A percentile compares a stretch with the other conserved stretches of the same genome.
These are phyloP conservation scores for Nicotiana obtusifolia DNA, from an alignment of 257 asterid species.

Conservation along the genomic window DNA sequence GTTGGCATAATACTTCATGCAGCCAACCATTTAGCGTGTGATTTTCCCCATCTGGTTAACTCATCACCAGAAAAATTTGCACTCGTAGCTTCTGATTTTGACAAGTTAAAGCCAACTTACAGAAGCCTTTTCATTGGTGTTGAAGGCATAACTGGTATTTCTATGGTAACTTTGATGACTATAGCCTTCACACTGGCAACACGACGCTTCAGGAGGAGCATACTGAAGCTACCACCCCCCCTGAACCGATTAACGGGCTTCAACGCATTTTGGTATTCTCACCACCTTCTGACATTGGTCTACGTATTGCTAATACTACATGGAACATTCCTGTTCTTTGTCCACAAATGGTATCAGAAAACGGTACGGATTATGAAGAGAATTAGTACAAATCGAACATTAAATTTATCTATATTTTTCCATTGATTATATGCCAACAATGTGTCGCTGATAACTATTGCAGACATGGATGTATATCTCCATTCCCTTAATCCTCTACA, in stretches of 20 bases:
- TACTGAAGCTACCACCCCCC: constrained; percentile 56
- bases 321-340: constrained; percentile 64
- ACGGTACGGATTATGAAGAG: constrained; percentile 38
- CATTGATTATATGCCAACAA: neutral
- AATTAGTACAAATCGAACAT: neutral
- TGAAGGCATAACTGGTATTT: constrained; percentile 58
- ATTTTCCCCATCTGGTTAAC: constrained; percentile 56
- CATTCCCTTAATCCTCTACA: constrained; percentile 60
- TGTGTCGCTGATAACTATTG: neutral
- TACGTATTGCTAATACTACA: constrained; percentile 63
- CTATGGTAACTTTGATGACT: constrained; percentile 59
- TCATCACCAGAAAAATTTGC: constrained; percentile 57
- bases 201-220: constrained; percentile 49
- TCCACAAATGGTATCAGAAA: constrained; percentile 66
- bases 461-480: constrained; percentile 96
- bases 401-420: neutral
- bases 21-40: constrained; percentile 69
- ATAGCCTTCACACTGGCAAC: constrained; percentile 69
- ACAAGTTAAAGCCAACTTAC: constrained; percentile 51
- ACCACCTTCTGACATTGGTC: constrained; percentile 79
- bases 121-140: constrained; percentile 34
- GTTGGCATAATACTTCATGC: constrained; percentile 54
- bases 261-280: constrained; percentile 95
- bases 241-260: constrained; percentile 68
- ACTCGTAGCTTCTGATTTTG: constrained; percentile 56